Conservation (phyloP, 768 basidiomycete genomes). For the Xanthoconium purpureum region DNA sequence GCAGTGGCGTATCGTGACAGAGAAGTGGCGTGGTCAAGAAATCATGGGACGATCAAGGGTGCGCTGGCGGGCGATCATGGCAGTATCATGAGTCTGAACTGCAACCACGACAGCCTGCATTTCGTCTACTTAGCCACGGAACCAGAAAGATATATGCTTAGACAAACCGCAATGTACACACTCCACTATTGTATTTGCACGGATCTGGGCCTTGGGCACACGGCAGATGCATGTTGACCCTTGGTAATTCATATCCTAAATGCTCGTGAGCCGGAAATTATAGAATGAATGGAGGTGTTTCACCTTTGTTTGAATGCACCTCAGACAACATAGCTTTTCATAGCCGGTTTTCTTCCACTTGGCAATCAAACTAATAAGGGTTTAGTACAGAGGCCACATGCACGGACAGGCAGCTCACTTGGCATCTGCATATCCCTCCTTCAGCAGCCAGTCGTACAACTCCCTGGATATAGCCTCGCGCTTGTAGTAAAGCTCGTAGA, state of each 20-base stretch:
- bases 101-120: conserved; percentile 81
- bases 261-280: conserved; percentile 9
- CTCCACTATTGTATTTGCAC: conserved; percentile 87
- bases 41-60: neutral
- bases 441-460: conserved; percentile 96
- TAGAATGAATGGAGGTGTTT: conserved; percentile 12
- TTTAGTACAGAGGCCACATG: conserved; percentile 5
- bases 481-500: conserved; percentile 98
- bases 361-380: conserved; percentile 72
- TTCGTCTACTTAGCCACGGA: conserved; percentile 13
- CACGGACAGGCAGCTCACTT: conserved; percentile 58
- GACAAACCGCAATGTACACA: conserved; percentile 94
- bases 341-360: conserved; percentile 99
- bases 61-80: neutral
- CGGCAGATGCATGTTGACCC: conserved; percentile 98
- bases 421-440: conserved; percentile 94
- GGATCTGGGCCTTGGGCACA: conserved; percentile 92
- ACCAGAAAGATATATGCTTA: neutral
- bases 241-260: conserved; percentile 97
- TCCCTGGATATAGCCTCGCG: conserved; percentile 91
- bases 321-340: conserved; percentile 94
- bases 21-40: neutral
- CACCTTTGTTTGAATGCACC: conserved; percentile 94
- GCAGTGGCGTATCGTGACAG: neutral
- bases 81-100: conserved; percentile 74